Percentiles rank a stretch among this genome's conserved stretches.
Conservation (phyloP, 2,329 filamentous ascomycete genomes). For the Achaetomium macrosporum region DNA sequence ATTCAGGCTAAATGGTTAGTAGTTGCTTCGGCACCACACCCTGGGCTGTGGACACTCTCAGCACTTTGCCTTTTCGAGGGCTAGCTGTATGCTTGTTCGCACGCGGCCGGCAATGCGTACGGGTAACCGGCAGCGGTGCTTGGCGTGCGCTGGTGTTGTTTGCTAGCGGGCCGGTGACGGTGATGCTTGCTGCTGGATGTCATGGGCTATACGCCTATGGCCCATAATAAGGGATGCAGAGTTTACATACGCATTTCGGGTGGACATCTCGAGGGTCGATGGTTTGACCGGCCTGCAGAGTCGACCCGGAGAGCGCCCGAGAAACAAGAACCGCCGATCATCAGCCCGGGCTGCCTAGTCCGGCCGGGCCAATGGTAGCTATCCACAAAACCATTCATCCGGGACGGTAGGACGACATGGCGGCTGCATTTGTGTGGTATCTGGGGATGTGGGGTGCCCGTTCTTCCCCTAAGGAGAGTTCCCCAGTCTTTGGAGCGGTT, state of each 20-base stretch:
- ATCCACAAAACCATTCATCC: conserved; percentile 18
- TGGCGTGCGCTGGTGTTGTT: too few relatives aligned
- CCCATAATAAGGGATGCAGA: too few relatives aligned
- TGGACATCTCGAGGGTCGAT: too few relatives aligned
- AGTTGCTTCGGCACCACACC: background rate
- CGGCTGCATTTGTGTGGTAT: background rate
- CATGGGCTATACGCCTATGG: too few relatives aligned
- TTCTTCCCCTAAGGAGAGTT: background rate
- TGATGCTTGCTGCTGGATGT: too few relatives aligned
- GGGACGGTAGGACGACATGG: conserved; percentile 10
- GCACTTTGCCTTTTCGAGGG: too few relatives aligned
- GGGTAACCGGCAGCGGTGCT: too few relatives aligned
- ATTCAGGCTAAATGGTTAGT: conserved; percentile 12
- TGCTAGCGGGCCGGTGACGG: too few relatives aligned
- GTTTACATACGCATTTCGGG: too few relatives aligned
- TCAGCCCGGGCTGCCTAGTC: conserved; percentile 10
- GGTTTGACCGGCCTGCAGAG: background rate
- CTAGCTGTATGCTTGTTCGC: too few relatives aligned
- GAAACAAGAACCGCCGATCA: background rate
- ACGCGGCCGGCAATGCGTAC: too few relatives aligned
- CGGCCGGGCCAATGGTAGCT: too few relatives aligned
- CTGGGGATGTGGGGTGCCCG: conserved; percentile 4
- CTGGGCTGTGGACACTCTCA: background rate
- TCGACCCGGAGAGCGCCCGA: background rate
- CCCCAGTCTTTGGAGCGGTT: background rate